A percentile compares a stretch with the other conserved stretches of the same genome.
Evolutionary conservation across 2,329 filamentous ascomycete genomes (phyloP).

Genomic region (Arthroderma uncinatum): DNA sequence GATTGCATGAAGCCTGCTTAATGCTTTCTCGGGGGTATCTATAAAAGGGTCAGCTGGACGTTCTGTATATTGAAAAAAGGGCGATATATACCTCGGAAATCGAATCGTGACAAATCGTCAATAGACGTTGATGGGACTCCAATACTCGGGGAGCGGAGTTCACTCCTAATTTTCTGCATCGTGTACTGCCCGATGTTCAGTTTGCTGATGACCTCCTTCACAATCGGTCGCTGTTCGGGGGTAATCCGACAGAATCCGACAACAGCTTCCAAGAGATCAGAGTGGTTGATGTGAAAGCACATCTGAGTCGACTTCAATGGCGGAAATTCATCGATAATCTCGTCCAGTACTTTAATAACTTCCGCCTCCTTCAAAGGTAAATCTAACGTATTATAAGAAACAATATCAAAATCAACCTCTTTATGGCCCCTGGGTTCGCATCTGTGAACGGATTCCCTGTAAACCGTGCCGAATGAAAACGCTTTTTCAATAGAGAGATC

Average conservation of each 20-base stretch:
- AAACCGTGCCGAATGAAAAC: slow-evolving; percentile 80
- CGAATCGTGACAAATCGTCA: slow-evolving; percentile 80
- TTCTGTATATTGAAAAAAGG: slow-evolving; percentile 18
- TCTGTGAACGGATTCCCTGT: slow-evolving; percentile 64
- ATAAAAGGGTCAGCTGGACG: slow-evolving; percentile 38
- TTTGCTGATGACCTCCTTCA: slow-evolving; percentile 76
- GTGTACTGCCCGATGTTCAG: slow-evolving; percentile 70
- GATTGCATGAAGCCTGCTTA: slow-evolving; percentile 49
- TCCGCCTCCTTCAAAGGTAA: slow-evolving; percentile 85
- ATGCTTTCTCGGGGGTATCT: slow-evolving; percentile 60
- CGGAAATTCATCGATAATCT: slow-evolving; percentile 73
- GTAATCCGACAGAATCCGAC: slow-evolving; percentile 82
- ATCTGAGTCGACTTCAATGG: slow-evolving; percentile 59
- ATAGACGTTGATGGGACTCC: slow-evolving; percentile 80
- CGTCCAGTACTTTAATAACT: slow-evolving; percentile 85
- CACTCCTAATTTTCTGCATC: slow-evolving; percentile 72
- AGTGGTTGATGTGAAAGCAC: slow-evolving; percentile 86
- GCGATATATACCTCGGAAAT: slow-evolving; percentile 59
- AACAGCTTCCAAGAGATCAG: slow-evolving; percentile 72
- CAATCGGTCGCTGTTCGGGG: slow-evolving; percentile 52
- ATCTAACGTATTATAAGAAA: slow-evolving; percentile 71
- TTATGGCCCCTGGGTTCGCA: slow-evolving; percentile 72
- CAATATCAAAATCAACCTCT: slow-evolving; percentile 92
- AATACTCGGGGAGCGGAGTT: slow-evolving; percentile 68
- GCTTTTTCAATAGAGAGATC: slow-evolving; percentile 58